These are phyloP conservation scores for Corinectria fuckeliana DNA, from an alignment of 2,329 filamentous ascomycete genomes.

Conservation along the genomic window DNA sequence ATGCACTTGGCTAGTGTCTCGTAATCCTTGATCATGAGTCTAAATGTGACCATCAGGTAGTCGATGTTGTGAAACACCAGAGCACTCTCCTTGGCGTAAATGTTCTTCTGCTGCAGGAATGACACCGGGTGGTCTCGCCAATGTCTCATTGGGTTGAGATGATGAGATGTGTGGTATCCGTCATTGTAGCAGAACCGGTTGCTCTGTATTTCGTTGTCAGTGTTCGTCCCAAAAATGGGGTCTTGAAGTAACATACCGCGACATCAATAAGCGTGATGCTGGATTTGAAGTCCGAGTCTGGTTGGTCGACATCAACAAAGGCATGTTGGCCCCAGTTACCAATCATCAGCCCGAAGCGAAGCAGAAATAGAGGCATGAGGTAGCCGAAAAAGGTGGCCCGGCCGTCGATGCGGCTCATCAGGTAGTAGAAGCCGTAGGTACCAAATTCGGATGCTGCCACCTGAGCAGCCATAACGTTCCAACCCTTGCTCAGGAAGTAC, in stretches of 20 bases:
- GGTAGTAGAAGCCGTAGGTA: constrained; percentile 60
- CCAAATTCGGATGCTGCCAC: constrained; percentile 66
- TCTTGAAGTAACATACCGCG: constrained; percentile 60
- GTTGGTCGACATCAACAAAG: constrained; percentile 76
- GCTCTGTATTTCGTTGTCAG: constrained; percentile 56
- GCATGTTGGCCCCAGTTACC: constrained; percentile 88
- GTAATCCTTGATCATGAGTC: constrained; percentile 75
- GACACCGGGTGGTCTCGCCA: constrained; percentile 81
- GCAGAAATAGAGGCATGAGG: constrained; percentile 68
- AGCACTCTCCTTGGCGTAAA: constrained; percentile 70
- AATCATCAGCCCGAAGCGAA: constrained; percentile 77
- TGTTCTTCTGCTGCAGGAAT: constrained; percentile 72
- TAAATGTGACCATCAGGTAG: constrained; percentile 77
- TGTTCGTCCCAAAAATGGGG: background rate
- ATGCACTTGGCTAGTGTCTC: constrained; percentile 70
- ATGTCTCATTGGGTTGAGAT: constrained; percentile 78
- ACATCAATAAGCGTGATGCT: constrained; percentile 84
- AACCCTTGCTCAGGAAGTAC: constrained; percentile 74
- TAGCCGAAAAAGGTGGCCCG: constrained; percentile 69
- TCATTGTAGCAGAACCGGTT: constrained; percentile 86
- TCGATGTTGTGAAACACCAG: constrained; percentile 84
- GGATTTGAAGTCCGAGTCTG: constrained; percentile 78
- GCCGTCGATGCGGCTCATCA: constrained; percentile 58
- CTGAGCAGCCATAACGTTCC: constrained; percentile 59
- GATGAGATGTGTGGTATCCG: constrained; percentile 82